Base-by-base conservation (phyloP, 805 yeast species). In the Zygotorulaspora florentina region DNA sequence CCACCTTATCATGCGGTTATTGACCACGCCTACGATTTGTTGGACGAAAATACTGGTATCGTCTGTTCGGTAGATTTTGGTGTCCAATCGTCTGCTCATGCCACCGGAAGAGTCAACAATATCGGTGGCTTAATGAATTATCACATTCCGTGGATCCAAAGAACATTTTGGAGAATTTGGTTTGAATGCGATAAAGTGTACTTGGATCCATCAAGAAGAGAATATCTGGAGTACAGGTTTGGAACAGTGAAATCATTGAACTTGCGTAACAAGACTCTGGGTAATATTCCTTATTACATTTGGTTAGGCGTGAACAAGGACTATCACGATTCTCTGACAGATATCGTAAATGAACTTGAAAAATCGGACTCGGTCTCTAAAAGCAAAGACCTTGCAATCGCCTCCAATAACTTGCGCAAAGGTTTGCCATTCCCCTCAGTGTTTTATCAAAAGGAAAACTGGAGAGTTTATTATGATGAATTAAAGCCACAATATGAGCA, bases 101-200 rank as follows among this genome's bases (percentile, higher is more conserved):
- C 80, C 4, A 70, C 80, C 46, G 89, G 89, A 15, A 76, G 87
- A 61, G 75, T 81, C 42, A 80, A 84, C 59, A 83, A 90, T 8
- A 67, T 85, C 29, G 95, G 95, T 42, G 93, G 95, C 8, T 68
- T 81, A 53, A 75, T 75, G 27, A 76, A 79, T 57, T 74, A 95
- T 58, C 85, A 85, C 61, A 81, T 78, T 50, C 83, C 87, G 23
- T 86, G 95, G 95, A 50, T 83, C 46, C 73, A 77, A 41, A 74
- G 95, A 61, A 84, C 87, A 26, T 87, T 86, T 62, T 86, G 95
- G 95, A 76, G 89, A 59, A 70, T 83, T 36, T 87, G 95, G 95
- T 86, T 87, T 64, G 95, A 86, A 65, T 83, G 83, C 43, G 95
- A 86, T 65, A 76, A 82, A 46, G 95, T 86, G 2, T 83, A 79